Evolutionary conservation across 495 filamentous ascomycete genomes (phyloP), one percentile per base, ranked within the genome.

Genomic region (Penicillium bialowiezense): DNA sequence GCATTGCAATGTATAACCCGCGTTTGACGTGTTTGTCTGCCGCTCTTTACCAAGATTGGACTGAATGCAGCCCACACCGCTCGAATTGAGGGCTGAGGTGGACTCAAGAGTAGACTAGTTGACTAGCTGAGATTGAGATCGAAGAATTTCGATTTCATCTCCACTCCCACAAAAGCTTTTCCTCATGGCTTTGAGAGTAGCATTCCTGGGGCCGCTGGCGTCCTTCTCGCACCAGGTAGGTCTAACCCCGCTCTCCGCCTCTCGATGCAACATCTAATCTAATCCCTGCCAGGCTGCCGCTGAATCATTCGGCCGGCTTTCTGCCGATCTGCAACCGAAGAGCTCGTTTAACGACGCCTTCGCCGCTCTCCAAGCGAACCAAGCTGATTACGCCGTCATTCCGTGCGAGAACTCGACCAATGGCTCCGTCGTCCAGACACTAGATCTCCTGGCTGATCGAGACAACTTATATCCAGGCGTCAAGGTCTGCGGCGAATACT

Each of bases 321-420:
- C 76, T 1, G 66, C 75, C 40, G 66, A 79, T 19, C 73, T 90
- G 38, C 55, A 70, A 17, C 80, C 87, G 9, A 78, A 83, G 18
- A 53, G 59, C 12, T 87, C 85, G 0, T 69, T 78, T 44, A 50
- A 72, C 80, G 90, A 92, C 51, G 82, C 95, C 52, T 96, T 97
- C 65, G 72, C 78, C 24, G 76, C 81, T 13, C 85, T 96, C 15
- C 90, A 96, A 65, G 72, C 76, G 12, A 68, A 78, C 48, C 50
- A 64, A 18, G 76, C 78, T 0, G 66, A 75, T 49, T 86, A 82
- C 58, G 92, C 90, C 50, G 88, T 98, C 3, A 88, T 97, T 13
- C 93, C 93, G 23, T 91, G 95, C 70, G 93, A 98, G 68, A 98
- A 98, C 69, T 91, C 86, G 8, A 90, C 90, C 55, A 95, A 97